Percentiles rank a stretch among this genome's conserved stretches.
These are phyloP conservation scores for Ceratocystis eucalypticola DNA, from an alignment of 2,329 filamentous ascomycete species.

Conservation along the genomic window DNA sequence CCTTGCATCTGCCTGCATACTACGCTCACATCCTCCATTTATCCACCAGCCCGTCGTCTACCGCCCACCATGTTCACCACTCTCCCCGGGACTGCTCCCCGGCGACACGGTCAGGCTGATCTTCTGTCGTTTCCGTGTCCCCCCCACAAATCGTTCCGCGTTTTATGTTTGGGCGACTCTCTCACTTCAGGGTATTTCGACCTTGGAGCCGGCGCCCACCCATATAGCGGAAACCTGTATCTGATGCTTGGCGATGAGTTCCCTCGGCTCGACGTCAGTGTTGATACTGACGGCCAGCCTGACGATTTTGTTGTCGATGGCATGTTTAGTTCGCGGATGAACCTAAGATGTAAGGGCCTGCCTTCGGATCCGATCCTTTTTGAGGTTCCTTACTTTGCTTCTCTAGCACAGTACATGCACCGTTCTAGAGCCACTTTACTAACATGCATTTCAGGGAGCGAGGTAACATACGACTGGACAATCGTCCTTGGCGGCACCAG, in stretches of 20 bases:
- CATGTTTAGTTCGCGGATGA: conserved; percentile 26
- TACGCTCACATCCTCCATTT: neutral
- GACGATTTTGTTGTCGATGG: conserved; percentile 36
- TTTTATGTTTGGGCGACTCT: conserved; percentile 53
- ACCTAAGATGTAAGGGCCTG: conserved; percentile 27
- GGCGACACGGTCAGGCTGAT: conserved; percentile 5
- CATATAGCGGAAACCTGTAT: conserved; percentile 40
- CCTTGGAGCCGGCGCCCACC: conserved; percentile 33
- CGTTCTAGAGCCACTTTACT: neutral
- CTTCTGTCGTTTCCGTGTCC: neutral
- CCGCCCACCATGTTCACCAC: conserved; percentile 13
- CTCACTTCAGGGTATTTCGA: conserved; percentile 44
- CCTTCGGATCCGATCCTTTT: neutral
- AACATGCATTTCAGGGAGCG: conserved; percentile 19
- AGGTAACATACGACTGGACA: conserved; percentile 41
- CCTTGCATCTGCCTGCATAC: neutral
- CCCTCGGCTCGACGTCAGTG: conserved; percentile 30
- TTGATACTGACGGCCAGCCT: conserved; percentile 35
- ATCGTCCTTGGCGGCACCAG: conserved; percentile 54
- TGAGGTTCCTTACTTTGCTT: neutral
- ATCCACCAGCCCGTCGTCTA: neutral
- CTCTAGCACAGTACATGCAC: neutral
- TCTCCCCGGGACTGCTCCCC: conserved; percentile 8
- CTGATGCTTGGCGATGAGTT: conserved; percentile 35
- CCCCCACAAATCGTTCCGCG: conserved; percentile 30